Conservation (phyloP, 2,329 filamentous ascomycete species). For the Fonsecaea pedrosoi region DNA sequence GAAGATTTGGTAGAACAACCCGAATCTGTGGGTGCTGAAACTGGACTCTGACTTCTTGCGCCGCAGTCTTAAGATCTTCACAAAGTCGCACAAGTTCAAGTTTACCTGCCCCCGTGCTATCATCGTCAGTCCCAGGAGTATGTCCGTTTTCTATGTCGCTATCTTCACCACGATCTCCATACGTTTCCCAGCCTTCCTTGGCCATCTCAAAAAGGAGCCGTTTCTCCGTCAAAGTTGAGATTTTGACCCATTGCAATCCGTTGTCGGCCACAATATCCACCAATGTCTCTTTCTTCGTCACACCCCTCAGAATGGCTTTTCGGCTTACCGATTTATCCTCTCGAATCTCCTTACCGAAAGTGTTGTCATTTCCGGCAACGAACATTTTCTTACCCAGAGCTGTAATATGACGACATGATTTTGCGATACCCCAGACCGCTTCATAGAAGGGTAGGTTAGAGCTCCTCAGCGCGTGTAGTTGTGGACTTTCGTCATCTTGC, state of each 20-base stretch:
- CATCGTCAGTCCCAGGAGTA: slow-evolving; percentile 42
- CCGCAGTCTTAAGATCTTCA: slow-evolving; percentile 63
- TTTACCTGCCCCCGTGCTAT: slow-evolving; percentile 56
- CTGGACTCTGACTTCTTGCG: slow-evolving; percentile 60
- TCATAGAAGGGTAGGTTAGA: slow-evolving; percentile 72
- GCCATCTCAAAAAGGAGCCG: slow-evolving; percentile 72
- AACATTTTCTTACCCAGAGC: slow-evolving; percentile 64
- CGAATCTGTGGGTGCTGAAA: slow-evolving; percentile 66
- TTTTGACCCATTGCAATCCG: slow-evolving; percentile 71
- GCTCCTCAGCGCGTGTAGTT: slow-evolving; percentile 65
- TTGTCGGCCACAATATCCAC: slow-evolving; percentile 70
- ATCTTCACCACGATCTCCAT: slow-evolving; percentile 50
- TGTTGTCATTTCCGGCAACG: slow-evolving; percentile 23
- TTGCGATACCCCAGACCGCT: slow-evolving; percentile 68
- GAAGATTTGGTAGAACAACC: slow-evolving; percentile 67
- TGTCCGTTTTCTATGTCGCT: slow-evolving; percentile 38
- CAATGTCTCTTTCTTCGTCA: slow-evolving; percentile 56
- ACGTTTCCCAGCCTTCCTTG: slow-evolving; percentile 67
- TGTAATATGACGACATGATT: slow-evolving; percentile 62
- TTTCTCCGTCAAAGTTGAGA: slow-evolving; percentile 69
- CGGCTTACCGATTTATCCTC: slow-evolving; percentile 26
- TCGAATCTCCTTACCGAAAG: background rate
- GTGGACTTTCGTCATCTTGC: slow-evolving; percentile 40
- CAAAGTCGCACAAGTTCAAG: slow-evolving; percentile 67
- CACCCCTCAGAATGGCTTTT: background rate